Base-by-base conservation (phyloP, 2,329 filamentous ascomycete genomes). In the Penicillium crustosum region DNA sequence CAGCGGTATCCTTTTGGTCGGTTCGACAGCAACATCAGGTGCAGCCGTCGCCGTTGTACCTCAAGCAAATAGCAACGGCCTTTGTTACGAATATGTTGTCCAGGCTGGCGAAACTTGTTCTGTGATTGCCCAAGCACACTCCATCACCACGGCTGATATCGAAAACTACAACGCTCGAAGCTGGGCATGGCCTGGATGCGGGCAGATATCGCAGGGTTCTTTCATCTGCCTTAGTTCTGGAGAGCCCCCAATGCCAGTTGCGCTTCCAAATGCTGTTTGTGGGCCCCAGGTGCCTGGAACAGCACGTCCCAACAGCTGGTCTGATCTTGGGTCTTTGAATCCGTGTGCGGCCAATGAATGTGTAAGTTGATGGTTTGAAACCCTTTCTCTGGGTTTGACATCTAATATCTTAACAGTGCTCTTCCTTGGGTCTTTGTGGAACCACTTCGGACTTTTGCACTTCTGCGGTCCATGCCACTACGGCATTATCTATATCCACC, bases 231-330 rank as follows among this genome's bases (percentile, higher is more conserved):
- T 81, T 0, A 77, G 75, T 57, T 53, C 61, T 0, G 79, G 79
- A 2, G 61, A 58, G 6, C 71, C 78, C 3, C 74, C 77, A 1
- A 72, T 81, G 66, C 79, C 79, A 6, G 69, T 73, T 0, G 55
- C 68, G 0, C 62, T 78, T 9, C 39, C 68, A 2, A 75, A 78
- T 50, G 75, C 76, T 8, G 61, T 75, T 1, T 82, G 82, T 65
- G 81, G 82, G 0, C 82, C 81, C 1, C 71, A 76, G 45, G 71
- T 76, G 1, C 73, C 74, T 4, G 76, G 77, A 2, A 80, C 78
- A 0, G 51, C 63, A 15, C 48, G 62, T 9, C 74, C 78, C 0
- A 19, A 66, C 0, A 61, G 66, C 21, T 73, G 70, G 19, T 73
- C 61, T 3, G 63, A 69, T 6, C 6, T 62, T 1, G 47, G 29